Evolutionary conservation across 2,329 filamentous ascomycete species (phyloP).

Genomic region (Zymoseptoria passerinii): DNA sequence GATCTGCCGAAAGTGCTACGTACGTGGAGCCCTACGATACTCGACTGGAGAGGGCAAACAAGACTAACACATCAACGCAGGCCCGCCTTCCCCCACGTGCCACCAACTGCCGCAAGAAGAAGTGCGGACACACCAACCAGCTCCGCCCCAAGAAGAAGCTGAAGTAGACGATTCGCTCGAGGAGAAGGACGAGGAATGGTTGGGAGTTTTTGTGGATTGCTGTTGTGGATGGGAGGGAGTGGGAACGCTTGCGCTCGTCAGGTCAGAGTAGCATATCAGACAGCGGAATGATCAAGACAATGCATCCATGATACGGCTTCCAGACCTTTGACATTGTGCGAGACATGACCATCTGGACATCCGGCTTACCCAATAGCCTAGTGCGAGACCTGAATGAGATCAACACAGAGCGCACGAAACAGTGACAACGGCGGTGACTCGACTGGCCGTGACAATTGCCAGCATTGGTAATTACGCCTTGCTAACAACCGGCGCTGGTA

Average conservation of each 20-base stretch:
- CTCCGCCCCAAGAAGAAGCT: conserved; percentile 99
- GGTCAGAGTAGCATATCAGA: conserved; percentile 2
- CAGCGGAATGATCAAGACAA: conserved; percentile 1
- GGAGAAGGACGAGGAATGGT: conserved; percentile 6
- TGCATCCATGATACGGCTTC: not conserved
- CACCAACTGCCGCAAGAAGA: conserved; percentile 99
- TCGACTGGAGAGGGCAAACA: not conserved
- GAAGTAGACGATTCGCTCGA: conserved; percentile 51
- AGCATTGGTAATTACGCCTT: no score
- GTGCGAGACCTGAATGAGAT: no score
- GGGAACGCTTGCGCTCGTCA: conserved; percentile 3
- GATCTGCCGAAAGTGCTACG: conserved; percentile 99
- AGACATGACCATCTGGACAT: no score
- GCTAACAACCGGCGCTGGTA: no score
- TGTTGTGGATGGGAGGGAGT: conserved; percentile 5
- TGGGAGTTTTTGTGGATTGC: conserved; percentile 7
- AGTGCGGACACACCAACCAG: conserved; percentile 99
- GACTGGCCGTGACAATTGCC: no score
- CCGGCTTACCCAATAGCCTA: no score
- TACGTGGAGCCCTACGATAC: no score
- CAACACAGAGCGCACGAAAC: no score
- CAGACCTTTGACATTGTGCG: no score
- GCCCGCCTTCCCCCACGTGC: conserved; percentile 91
- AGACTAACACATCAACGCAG: conserved; percentile 27
- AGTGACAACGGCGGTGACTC: no score